A percentile compares a stretch with the other conserved stretches of the same genome.
phyloP scores from a whole-genome alignment of 2,329 filamentous ascomycete genomes.

The Dactylonectria macrodidyma region DNA sequence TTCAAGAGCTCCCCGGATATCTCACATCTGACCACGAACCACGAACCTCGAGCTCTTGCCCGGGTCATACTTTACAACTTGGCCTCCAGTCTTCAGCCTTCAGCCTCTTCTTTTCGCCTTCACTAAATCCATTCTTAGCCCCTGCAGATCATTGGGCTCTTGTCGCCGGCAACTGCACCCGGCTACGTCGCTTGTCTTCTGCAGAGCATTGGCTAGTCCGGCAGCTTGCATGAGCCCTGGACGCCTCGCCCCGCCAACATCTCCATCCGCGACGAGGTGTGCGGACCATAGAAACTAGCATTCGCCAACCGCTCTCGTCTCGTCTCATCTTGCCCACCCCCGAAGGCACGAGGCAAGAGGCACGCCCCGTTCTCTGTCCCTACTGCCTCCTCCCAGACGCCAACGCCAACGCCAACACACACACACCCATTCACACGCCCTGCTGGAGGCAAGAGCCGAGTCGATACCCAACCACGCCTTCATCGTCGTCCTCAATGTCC shows the following conservation, averaged over 20 bases:
- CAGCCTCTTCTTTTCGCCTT: conserved; percentile 25
- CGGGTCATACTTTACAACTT: conserved; percentile 7
- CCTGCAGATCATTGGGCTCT: conserved; percentile 14
- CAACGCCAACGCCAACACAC: background rate
- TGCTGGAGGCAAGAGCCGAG: conserved; percentile 23
- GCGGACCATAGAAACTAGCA: conserved; percentile 39
- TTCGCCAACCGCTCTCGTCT: conserved; percentile 32
- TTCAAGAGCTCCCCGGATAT: conserved; percentile 18
- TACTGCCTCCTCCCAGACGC: conserved; percentile 1
- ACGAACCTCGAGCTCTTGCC: background rate
- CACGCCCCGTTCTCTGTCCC: conserved; percentile 20
- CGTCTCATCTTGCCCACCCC: conserved; percentile 40
- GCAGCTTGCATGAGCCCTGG: conserved; percentile 46
- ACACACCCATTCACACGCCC: conserved; percentile 29
- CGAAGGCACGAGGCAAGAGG: conserved; percentile 16
- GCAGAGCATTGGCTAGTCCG: conserved; percentile 61
- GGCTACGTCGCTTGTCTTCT: conserved; percentile 55
- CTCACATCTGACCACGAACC: conserved; percentile 26
- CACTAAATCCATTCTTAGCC: background rate
- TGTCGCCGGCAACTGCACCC: conserved; percentile 13
- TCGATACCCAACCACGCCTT: conserved; percentile 48
- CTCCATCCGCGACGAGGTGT: conserved; percentile 35
- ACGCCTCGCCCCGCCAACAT: conserved; percentile 40
- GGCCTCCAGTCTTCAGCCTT: background rate
- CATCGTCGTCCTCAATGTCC: conserved; percentile 57